Conservation (phyloP, 106 monocot genomes). For the Allium fistulosum region DNA sequence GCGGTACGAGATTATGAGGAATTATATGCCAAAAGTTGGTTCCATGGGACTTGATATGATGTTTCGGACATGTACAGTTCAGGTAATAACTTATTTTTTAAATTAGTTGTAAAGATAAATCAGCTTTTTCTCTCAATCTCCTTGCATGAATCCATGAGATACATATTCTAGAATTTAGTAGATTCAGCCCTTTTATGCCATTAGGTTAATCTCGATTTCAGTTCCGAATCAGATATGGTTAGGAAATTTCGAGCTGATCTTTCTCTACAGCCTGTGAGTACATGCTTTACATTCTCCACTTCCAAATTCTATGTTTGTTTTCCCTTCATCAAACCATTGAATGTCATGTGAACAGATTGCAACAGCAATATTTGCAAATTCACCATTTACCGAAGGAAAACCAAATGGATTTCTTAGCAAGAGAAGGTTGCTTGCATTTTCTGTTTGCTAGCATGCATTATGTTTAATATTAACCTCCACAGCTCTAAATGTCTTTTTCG, state of each 20-base stretch:
- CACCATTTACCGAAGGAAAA: constrained; percentile 96
- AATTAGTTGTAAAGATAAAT: background rate
- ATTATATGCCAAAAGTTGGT: constrained; percentile 99
- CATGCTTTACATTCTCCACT: background rate
- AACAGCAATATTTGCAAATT: constrained; percentile 98
- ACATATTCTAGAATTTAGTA: too few species aligned
- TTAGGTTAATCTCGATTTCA: constrained; percentile 98
- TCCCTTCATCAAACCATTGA: background rate
- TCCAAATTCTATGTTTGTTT: background rate
- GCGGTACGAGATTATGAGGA: constrained; percentile 95
- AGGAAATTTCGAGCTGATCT: constrained; percentile 92
- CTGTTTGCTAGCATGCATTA: too few species aligned
- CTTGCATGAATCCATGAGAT: too few species aligned
- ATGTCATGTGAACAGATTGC: constrained; percentile 57
- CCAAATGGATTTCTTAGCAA: constrained; percentile 96
- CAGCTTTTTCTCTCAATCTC: constrained; percentile 4
- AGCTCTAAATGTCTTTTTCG: background rate
- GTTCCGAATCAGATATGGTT: constrained; percentile 95
- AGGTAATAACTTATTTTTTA: constrained; percentile 30
- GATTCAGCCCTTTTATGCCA: background rate
- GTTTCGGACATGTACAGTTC: constrained; percentile 98
- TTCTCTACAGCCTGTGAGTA: constrained; percentile 89
- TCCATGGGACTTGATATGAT: constrained; percentile 98
- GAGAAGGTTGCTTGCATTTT: constrained; percentile 54
- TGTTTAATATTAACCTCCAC: too few species aligned